Percentiles rank a stretch among this genome's conserved stretches.
Evolutionary conservation across 1,139 yeast genomes (phyloP).

Genomic region (Maudiozyma humilis): DNA sequence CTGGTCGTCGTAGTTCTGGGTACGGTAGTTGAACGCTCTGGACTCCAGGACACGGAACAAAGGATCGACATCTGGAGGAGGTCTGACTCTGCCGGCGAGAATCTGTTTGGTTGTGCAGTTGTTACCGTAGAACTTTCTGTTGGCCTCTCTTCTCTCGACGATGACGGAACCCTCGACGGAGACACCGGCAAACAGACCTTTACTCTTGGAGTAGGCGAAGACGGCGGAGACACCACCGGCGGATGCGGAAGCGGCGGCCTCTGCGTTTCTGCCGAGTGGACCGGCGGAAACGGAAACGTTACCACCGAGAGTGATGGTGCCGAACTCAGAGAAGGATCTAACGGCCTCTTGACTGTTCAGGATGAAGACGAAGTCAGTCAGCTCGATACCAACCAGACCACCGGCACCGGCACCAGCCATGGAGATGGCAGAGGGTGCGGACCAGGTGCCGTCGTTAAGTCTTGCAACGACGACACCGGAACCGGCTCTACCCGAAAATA

Average conservation of each 20-base stretch:
- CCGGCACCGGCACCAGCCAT: conserved; percentile 99
- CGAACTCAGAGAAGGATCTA: conserved; percentile 86
- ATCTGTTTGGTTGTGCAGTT: conserved; percentile 79
- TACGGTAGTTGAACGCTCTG: conserved; percentile 64
- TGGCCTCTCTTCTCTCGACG: conserved; percentile 92
- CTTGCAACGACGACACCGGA: conserved; percentile 93
- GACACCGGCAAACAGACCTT: conserved; percentile 95
- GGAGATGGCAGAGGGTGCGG: conserved; percentile 93
- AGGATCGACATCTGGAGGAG: conserved; percentile 91
- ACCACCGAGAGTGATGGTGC: conserved; percentile 92
- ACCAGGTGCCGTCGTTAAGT: conserved; percentile 91
- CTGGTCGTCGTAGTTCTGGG: conserved; percentile 44
- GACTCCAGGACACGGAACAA: conserved; percentile 80
- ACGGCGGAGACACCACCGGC: conserved; percentile 82
- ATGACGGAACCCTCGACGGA: conserved; percentile 94
- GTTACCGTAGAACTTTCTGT: conserved; percentile 85
- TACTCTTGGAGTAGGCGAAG: conserved; percentile 88
- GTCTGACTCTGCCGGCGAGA: conserved; percentile 74
- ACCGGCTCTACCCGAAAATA: conserved; percentile 95
- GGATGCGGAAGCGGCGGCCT: conserved; percentile 95
- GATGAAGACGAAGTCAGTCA: conserved; percentile 93
- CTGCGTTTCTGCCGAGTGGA: conserved; percentile 94
- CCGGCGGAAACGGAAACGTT: conserved; percentile 97
- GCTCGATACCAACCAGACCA: conserved; percentile 92
- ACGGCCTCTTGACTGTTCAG: conserved; percentile 83